phyloP scores from a whole-genome alignment of 2,329 filamentous ascomycete genomes.

The Didymellaceae sp. region DNA sequence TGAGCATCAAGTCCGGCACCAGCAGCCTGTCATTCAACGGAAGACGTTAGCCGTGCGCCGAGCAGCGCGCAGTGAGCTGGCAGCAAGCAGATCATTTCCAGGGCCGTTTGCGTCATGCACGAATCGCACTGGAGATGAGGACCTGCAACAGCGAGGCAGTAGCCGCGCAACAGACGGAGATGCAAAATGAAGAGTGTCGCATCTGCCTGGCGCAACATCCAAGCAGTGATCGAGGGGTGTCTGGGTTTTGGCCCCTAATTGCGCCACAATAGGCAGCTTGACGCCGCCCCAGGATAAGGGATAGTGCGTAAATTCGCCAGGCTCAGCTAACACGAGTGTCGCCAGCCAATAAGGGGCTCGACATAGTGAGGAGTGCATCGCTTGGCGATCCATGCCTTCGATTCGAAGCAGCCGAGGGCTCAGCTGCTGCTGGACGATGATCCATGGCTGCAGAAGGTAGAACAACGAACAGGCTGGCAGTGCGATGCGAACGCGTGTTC shows the following conservation, averaged over 20 bases:
- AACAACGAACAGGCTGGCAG: slow-evolving; percentile 22
- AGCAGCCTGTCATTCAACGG: slow-evolving; percentile 14
- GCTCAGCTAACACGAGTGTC: slow-evolving; percentile 4
- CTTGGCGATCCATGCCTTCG: slow-evolving; percentile 22
- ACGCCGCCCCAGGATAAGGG: slow-evolving; percentile 7
- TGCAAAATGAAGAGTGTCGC: slow-evolving; percentile 32
- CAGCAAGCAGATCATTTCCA: slow-evolving; percentile 26
- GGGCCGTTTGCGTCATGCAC: slow-evolving; percentile 30
- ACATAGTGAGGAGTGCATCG: slow-evolving; percentile 22
- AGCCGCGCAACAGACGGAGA: slow-evolving; percentile 24
- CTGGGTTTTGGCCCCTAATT: slow-evolving; percentile 25
- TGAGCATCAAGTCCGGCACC: slow-evolving; percentile 18
- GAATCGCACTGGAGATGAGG: slow-evolving; percentile 19
- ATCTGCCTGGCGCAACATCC: slow-evolving; percentile 25
- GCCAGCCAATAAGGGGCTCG: slow-evolving; percentile 19
- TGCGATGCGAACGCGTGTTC: slow-evolving; percentile 19
- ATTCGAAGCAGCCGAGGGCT: slow-evolving; percentile 14
- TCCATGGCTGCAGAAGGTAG: slow-evolving; percentile 7
- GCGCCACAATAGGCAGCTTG: slow-evolving; percentile 19
- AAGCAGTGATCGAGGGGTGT: slow-evolving; percentile 28
- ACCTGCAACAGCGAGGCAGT: slow-evolving; percentile 21
- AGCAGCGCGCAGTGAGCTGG: slow-evolving; percentile 14
- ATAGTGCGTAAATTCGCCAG: slow-evolving; percentile 18
- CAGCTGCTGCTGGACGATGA: slow-evolving; percentile 21
- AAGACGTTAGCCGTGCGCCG: slow-evolving; percentile 9